A percentile compares a stretch with the other conserved stretches of the same genome.
phyloP scores from a whole-genome alignment of 768 basidiomycete genomes.

The Rhodosporidiobolus sp. region DNA sequence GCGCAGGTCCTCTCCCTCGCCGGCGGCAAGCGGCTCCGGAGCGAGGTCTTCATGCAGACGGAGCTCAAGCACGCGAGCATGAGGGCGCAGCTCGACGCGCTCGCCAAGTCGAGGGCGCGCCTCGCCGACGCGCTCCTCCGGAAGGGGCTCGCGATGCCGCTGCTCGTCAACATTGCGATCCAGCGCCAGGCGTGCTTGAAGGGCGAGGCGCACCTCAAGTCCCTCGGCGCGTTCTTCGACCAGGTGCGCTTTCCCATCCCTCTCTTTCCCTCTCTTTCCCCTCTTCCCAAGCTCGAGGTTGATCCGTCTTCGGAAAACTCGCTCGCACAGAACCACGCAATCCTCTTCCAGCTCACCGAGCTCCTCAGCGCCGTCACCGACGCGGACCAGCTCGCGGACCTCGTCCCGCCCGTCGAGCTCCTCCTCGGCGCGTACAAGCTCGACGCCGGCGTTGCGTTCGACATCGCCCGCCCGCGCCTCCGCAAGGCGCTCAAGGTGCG shows the following conservation, averaged over 20 bases:
- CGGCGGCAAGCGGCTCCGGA: constrained; percentile 78
- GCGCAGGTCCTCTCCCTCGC: constrained; percentile 85
- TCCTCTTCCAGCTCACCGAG: constrained; percentile 87
- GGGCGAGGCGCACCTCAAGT: constrained; percentile 72
- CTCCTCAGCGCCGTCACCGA: constrained; percentile 67
- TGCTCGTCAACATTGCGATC: constrained; percentile 87
- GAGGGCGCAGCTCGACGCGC: constrained; percentile 43
- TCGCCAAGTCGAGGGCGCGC: constrained; percentile 46
- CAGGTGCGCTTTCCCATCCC: constrained; percentile 59
- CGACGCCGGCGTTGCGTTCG: constrained; percentile 84
- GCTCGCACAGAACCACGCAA: constrained; percentile 71
- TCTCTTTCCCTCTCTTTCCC: not conserved
- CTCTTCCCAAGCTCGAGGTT: not conserved
- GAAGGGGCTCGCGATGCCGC: constrained; percentile 70
- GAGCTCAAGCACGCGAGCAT: constrained; percentile 38
- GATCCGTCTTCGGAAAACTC: constrained; percentile 23
- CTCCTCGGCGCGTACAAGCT: constrained; percentile 75
- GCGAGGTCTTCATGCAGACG: constrained; percentile 62
- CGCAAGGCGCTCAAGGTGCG: constrained; percentile 38
- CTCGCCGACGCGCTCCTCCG: constrained; percentile 47
- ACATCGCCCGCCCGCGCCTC: constrained; percentile 70
- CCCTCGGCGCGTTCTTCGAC: constrained; percentile 81
- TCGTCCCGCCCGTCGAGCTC: constrained; percentile 71
- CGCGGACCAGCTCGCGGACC: constrained; percentile 67
- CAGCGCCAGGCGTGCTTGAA: constrained; percentile 82